These are phyloP conservation scores for Colletotrichum cuscutae DNA, from an alignment of 2,329 filamentous ascomycete genomes.

Conservation along the genomic window DNA sequence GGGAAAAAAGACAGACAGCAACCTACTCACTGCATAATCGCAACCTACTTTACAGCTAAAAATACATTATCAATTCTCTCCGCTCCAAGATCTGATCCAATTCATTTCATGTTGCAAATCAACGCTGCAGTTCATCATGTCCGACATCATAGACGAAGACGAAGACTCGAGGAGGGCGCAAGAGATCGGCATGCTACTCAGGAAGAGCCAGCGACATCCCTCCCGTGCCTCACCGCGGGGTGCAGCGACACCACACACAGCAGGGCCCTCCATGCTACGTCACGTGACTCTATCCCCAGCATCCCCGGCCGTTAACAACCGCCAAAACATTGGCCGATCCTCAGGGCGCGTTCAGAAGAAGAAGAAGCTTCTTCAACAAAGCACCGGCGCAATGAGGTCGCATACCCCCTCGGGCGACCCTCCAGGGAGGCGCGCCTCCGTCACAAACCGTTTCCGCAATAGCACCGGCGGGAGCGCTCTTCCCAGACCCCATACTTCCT, in stretches of 20 bases:
- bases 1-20: too few species aligned
- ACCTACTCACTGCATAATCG: too few species aligned
- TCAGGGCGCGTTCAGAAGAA: constrained; percentile 17
- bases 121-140: neutral
- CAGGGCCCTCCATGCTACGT: neutral
- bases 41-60: neutral
- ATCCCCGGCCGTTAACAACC: constrained; percentile 3
- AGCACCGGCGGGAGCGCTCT: constrained; percentile 50
- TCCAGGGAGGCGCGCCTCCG: constrained; percentile 43
- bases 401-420: constrained; percentile 41
- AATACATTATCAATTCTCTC: neutral
- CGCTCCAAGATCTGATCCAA: neutral
- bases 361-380: constrained; percentile 34
- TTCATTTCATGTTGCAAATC: neutral
- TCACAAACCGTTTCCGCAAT: constrained; percentile 46
- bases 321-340: constrained; percentile 32
- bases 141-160: neutral
- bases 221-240: neutral
- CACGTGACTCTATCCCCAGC: constrained; percentile 30
- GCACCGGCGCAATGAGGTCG: constrained; percentile 44
- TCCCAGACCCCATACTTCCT: constrained; percentile 47
- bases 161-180: neutral
- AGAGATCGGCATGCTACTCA: neutral
- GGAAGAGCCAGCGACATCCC: neutral
- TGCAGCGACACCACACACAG: neutral